These are phyloP conservation scores for Metschnikowia matae DNA, from an alignment of 805 yeast species.

Conservation along the genomic window DNA sequence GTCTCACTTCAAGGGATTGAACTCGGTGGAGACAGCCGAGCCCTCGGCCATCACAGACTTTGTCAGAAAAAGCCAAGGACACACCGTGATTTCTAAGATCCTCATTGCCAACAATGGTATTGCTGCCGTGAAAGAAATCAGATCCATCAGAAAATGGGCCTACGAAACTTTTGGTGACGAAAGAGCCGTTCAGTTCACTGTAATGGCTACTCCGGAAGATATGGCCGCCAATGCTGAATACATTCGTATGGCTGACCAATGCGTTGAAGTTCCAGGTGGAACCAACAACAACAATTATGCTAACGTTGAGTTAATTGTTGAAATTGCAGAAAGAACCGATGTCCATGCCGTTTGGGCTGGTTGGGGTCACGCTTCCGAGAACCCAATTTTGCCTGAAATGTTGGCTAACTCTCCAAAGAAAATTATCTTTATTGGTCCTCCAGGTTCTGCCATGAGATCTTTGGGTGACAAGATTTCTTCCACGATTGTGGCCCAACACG, in stretches of 20 bases:
- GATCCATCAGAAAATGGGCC: conserved; percentile 98
- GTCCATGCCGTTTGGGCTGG: conserved; percentile 99
- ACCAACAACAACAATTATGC: conserved; percentile 98
- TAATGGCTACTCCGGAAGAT: conserved; percentile 99
- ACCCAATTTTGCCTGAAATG: conserved; percentile 89
- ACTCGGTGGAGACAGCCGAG: conserved; percentile 72
- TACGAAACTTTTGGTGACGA: conserved; percentile 98
- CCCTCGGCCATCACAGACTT: conserved; percentile 79
- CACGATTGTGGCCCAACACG: conserved; percentile 98
- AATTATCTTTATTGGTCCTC: conserved; percentile 96
- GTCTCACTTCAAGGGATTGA: conserved; percentile 74
- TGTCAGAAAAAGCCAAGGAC: conserved; percentile 84
- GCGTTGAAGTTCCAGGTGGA: conserved; percentile 98
- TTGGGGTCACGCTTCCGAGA: conserved; percentile 99
- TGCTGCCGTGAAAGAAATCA: conserved; percentile 97
- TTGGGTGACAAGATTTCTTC: conserved; percentile 97
- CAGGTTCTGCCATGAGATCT: conserved; percentile 99
- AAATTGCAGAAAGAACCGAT: conserved; percentile 91
- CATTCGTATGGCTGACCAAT: conserved; percentile 98
- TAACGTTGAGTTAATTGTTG: conserved; percentile 94
- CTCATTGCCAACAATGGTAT: conserved; percentile 98
- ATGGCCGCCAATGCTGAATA: conserved; percentile 95
- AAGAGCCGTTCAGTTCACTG: conserved; percentile 88
- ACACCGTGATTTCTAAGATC: conserved; percentile 84
- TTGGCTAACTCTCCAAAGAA: conserved; percentile 89